These are phyloP conservation scores for Monosporascus sp. DNA, from an alignment of 2,329 filamentous ascomycete species.

Conservation along the genomic window DNA sequence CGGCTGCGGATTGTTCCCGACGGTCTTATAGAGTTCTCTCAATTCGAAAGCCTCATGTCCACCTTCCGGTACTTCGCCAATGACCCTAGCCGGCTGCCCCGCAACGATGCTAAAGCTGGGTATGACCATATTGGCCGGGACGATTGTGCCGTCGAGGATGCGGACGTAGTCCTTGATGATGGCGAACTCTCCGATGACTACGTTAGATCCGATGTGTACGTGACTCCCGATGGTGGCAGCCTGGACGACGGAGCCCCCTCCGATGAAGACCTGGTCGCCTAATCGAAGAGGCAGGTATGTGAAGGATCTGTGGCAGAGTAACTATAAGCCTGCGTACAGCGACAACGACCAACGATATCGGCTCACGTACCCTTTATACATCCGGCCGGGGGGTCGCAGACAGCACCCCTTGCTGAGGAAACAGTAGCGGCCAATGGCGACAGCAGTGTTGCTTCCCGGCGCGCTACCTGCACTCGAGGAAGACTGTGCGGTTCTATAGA, in stretches of 20 bases:
- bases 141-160: slow-evolving; percentile 76
- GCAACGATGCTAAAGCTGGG: slow-evolving; percentile 91
- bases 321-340: background rate
- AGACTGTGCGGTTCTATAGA: slow-evolving; percentile 55
- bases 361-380: slow-evolving; percentile 62
- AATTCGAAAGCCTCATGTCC: slow-evolving; percentile 60
- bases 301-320: slow-evolving; percentile 41
- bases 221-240: slow-evolving; percentile 79
- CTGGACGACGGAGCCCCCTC: slow-evolving; percentile 68
- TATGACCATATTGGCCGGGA: slow-evolving; percentile 85
- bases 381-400: slow-evolving; percentile 74
- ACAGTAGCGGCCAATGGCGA: slow-evolving; percentile 87
- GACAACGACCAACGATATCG: background rate
- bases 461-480: slow-evolving; percentile 34
- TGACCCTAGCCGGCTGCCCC: slow-evolving; percentile 70
- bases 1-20: slow-evolving; percentile 51
- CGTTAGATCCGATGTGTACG: slow-evolving; percentile 75
- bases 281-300: slow-evolving; percentile 88
- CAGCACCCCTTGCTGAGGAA: slow-evolving; percentile 76
- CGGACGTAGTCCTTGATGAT: slow-evolving; percentile 93
- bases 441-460: slow-evolving; percentile 57
- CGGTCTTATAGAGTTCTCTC: slow-evolving; percentile 58
- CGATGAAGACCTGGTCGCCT: slow-evolving; percentile 91
- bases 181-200: slow-evolving; percentile 76
- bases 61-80: slow-evolving; percentile 76